Evolutionary conservation across 1,284 basidiomycete species (phyloP).

Genomic region (Malassezia brasiliensis): DNA sequence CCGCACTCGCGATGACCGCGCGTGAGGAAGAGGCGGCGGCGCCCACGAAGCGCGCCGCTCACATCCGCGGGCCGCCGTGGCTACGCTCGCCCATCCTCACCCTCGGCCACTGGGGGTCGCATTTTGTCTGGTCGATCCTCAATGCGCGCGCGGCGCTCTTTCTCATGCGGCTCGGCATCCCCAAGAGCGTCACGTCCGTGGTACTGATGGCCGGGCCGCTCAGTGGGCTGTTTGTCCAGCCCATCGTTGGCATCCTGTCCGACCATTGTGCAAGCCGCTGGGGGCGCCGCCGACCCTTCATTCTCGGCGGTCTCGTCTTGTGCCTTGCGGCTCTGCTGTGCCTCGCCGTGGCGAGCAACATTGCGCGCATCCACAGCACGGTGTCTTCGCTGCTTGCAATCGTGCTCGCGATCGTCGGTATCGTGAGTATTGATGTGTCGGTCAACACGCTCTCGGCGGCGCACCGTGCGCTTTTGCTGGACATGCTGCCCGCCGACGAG

Average conservation of each 20-base stretch:
- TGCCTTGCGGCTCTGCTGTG: background rate
- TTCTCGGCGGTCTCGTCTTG: slow-evolving; percentile 26
- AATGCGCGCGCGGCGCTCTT: slow-evolving; percentile 44
- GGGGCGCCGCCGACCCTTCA: slow-evolving; percentile 48
- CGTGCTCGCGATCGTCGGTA: slow-evolving; percentile 68
- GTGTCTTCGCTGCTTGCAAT: slow-evolving; percentile 54
- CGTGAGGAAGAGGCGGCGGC: background rate
- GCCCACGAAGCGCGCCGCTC: slow-evolving; percentile 17
- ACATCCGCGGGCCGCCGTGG: slow-evolving; percentile 16
- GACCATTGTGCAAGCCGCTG: slow-evolving; percentile 46
- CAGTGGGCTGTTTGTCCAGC: slow-evolving; percentile 48
- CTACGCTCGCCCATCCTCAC: slow-evolving; percentile 31
- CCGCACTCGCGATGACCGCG: background rate
- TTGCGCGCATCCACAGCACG: slow-evolving; percentile 32
- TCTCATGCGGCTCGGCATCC: slow-evolving; percentile 36
- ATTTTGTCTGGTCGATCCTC: slow-evolving; percentile 43
- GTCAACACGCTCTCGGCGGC: slow-evolving; percentile 75
- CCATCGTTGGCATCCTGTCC: slow-evolving; percentile 32
- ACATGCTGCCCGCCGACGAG: slow-evolving; percentile 55
- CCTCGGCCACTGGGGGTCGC: slow-evolving; percentile 35
- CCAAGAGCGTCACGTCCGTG: slow-evolving; percentile 32
- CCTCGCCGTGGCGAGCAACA: slow-evolving; percentile 50
- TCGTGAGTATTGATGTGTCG: slow-evolving; percentile 83
- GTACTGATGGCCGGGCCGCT: slow-evolving; percentile 41
- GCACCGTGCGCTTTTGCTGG: slow-evolving; percentile 69